Base-by-base conservation (phyloP, 2,329 filamentous ascomycete genomes). In the Phialophora verrucosa region DNA sequence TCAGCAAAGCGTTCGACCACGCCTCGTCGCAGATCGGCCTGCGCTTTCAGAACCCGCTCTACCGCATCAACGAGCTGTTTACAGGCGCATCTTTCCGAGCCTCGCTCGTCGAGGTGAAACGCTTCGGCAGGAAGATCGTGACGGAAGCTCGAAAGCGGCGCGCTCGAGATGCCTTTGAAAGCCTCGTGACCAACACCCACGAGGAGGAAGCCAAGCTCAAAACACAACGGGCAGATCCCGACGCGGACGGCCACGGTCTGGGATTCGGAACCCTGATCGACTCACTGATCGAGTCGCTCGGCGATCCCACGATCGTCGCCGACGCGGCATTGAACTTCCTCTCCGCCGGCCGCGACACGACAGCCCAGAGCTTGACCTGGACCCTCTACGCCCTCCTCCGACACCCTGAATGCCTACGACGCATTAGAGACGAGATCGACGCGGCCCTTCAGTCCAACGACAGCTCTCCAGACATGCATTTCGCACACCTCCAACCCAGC, bases 291-390 rank as follows among this genome's bases (percentile, higher is more conserved):
- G 84, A 87, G 56, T 78, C 83, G 1, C 83, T 90, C 38, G 79
- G 88, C 63, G 51, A 72, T 17, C 80, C 84, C 31, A 74, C 82
- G n/a, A 77, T 85, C 25, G 87, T 89, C 6, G 85, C 87, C 8
- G 87, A 90, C 73, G 84, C 88, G 2, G 88, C 87, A 0, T 78
- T 90, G 12, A 90, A 89, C 70, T 90, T 88, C 72, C 83, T 90
- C 10, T 89, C 87, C 0, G 88, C 88, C 0, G 83, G 87, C 17
- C 80, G 87, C 64, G 88, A 90, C 72, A 90, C 88, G 0, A 87
- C 87, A 6, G 87, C 87, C 0, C 87, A 90, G 71, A 85, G 85
- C 1, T 76, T 90, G 11, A 88, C 87, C 0, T 90, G 88, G 88
- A 83, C 84, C 0, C 82, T 88, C 49, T 88, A 89, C 74, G 78